A percentile compares a stretch with the other conserved stretches of the same genome.
Conservation (phyloP, 331 rosid species). For the Arachis monticola region DNA sequence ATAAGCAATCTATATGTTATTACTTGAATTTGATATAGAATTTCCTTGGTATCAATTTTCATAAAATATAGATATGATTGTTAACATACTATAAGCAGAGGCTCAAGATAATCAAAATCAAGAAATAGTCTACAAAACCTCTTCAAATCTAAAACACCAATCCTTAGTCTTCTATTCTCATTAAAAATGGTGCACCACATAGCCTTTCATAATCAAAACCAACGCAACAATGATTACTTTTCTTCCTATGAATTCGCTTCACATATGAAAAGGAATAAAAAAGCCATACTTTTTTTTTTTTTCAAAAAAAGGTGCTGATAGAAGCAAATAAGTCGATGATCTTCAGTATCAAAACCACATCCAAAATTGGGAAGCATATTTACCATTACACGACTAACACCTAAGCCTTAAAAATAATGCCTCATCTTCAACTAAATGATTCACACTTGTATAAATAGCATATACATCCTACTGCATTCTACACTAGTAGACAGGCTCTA, state of each 20-base stretch:
- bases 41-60: too few relatives aligned
- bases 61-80: too few relatives aligned
- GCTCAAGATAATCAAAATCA: too few relatives aligned
- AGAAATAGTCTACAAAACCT: too few relatives aligned
- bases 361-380: neutral
- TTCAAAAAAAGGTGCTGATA: too few relatives aligned
- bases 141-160: too few relatives aligned
- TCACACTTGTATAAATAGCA: conserved; percentile 35
- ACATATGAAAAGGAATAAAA: neutral
- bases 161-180: too few relatives aligned
- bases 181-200: neutral
- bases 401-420: conserved; percentile 27
- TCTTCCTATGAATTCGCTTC: neutral
- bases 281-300: neutral
- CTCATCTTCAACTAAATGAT: conserved; percentile 38
- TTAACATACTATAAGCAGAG: too few relatives aligned
- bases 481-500: conserved; percentile 16
- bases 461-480: conserved; percentile 52
- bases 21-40: too few relatives aligned
- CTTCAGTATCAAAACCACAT: neutral
- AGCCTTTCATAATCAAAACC: conserved; percentile 5
- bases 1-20: too few relatives aligned
- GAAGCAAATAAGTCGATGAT: neutral
- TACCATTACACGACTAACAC: conserved; percentile 20
- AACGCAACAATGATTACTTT: neutral